Evolutionary conservation across 2,329 filamentous ascomycete species (phyloP).

Genomic region (Graphilbum fragrans): DNA sequence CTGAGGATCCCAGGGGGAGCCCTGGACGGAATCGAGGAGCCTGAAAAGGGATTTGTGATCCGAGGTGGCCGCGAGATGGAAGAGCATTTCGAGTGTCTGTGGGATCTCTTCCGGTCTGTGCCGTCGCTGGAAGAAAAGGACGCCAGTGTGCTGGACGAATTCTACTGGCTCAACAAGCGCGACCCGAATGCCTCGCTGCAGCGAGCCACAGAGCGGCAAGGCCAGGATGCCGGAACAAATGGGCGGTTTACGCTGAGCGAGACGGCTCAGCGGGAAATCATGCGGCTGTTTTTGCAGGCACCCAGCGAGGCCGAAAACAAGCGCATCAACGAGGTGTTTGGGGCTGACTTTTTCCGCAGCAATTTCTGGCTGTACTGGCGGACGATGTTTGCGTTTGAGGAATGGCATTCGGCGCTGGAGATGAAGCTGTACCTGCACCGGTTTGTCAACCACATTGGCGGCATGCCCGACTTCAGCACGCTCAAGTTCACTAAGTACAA

Average conservation of each 20-base stretch:
- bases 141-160: conserved; percentile 18
- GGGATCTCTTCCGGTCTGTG: conserved; percentile 18
- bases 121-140: conserved; percentile 16
- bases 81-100: conserved; percentile 19
- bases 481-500: conserved; percentile 21
- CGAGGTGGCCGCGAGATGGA: conserved; percentile 21
- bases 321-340: conserved; percentile 17
- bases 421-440: conserved; percentile 22
- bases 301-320: conserved; percentile 15
- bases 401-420: conserved; percentile 23
- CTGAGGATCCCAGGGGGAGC: conserved; percentile 17
- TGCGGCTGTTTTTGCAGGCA: conserved; percentile 18
- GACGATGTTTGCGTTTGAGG: conserved; percentile 22
- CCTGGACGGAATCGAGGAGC: conserved; percentile 16
- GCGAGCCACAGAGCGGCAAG: conserved; percentile 16
- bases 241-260: conserved; percentile 15
- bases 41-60: conserved; percentile 21
- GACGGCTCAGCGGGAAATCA: conserved; percentile 18
- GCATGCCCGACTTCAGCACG: conserved; percentile 18
- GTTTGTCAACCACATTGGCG: conserved; percentile 16
- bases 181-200: conserved; percentile 15
- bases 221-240: conserved; percentile 15
- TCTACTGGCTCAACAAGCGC: conserved; percentile 19
- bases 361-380: conserved; percentile 25
- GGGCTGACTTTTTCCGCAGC: conserved; percentile 19